Conservation (phyloP, 164 flowering plant species). For the Kingdonia uniflora region DNA sequence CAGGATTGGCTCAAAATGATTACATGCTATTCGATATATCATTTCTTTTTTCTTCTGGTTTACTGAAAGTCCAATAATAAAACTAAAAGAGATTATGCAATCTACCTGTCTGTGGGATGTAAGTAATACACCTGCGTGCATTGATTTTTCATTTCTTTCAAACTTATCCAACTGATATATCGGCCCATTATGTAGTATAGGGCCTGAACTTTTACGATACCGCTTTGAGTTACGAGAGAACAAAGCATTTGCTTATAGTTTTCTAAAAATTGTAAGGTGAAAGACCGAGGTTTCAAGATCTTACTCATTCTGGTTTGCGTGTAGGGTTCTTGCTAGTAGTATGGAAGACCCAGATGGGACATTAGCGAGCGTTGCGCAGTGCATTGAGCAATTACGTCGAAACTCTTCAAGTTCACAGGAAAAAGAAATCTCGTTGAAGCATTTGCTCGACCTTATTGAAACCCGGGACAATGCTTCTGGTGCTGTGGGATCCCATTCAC, state of each 20-base stretch:
- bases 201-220: not conserved
- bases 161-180: too few relatives aligned
- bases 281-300: not conserved
- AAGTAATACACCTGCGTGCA: too few relatives aligned
- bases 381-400: slow-evolving; percentile 87
- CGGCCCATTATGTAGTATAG: too few relatives aligned
- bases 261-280: not conserved
- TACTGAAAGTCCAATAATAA: too few relatives aligned
- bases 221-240: not conserved
- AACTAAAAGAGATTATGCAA: too few relatives aligned
- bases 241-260: not conserved
- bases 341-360: slow-evolving; percentile 99
- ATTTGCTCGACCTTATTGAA: slow-evolving; percentile 71
- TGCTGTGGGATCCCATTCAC: slow-evolving; percentile 98
- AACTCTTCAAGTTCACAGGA: slow-evolving; percentile 73
- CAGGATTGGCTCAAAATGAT: too few relatives aligned
- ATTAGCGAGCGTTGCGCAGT: slow-evolving; percentile 94
- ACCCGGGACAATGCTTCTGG: slow-evolving; percentile 84
- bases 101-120: too few relatives aligned
- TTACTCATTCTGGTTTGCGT: slow-evolving; percentile 5
- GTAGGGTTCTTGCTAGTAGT: slow-evolving; percentile 65
- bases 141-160: too few relatives aligned
- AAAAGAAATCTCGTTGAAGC: slow-evolving; percentile 69
- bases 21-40: too few relatives aligned
- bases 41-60: too few relatives aligned